Conservation (phyloP, 495 filamentous ascomycete genomes). For the Daldinia loculata region DNA sequence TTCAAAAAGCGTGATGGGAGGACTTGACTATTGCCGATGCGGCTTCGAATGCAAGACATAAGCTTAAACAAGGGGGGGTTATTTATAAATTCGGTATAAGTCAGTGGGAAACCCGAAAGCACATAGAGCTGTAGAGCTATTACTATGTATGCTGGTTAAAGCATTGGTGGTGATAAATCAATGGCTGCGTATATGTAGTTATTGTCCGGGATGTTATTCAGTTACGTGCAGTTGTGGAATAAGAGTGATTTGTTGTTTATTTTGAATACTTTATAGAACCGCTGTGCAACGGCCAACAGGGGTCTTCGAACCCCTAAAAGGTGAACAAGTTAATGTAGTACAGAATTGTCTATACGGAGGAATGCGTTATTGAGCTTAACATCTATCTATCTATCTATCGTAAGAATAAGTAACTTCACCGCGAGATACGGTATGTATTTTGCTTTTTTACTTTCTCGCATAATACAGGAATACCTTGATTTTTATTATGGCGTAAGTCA, state of each 20-base stretch:
- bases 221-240: background rate
- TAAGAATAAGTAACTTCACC: background rate
- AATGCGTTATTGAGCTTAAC: background rate
- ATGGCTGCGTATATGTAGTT: background rate
- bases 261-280: background rate
- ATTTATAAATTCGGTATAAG: conserved; percentile 10
- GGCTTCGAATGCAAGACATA: conserved; percentile 2
- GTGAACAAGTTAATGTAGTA: background rate
- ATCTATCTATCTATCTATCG: too few species aligned
- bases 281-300: background rate
- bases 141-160: background rate
- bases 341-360: background rate
- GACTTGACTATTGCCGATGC: conserved; percentile 21
- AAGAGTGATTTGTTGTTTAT: background rate
- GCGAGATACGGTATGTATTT: background rate
- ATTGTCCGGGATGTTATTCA: background rate
- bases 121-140: background rate
- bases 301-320: background rate
- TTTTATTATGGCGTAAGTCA: too few species aligned
- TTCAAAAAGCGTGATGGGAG: conserved; percentile 1
- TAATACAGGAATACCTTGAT: too few species aligned
- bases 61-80: background rate
- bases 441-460: background rate
- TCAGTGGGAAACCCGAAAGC: conserved; percentile 3
- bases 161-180: background rate